These are phyloP conservation scores for Mycena alexandri DNA, from an alignment of 768 basidiomycete species.

Conservation along the genomic window DNA sequence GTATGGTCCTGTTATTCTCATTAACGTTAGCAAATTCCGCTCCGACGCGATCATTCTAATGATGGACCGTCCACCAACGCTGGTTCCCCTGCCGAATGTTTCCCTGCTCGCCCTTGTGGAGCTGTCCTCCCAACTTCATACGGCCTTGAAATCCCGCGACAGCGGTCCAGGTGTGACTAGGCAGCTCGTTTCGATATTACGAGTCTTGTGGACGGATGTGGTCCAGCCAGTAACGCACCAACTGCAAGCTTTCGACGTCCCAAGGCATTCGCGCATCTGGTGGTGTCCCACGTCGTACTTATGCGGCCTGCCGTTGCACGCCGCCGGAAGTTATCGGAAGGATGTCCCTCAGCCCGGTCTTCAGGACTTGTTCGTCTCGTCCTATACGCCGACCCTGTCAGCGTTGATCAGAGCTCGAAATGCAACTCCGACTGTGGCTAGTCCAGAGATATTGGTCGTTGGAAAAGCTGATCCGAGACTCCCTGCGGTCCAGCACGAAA, in stretches of 20 bases:
- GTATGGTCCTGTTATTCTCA: slow-evolving; percentile 8
- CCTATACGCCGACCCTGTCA: slow-evolving; percentile 46
- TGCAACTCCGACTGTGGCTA: neutral
- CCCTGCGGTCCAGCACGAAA: slow-evolving; percentile 24
- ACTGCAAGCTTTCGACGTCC: slow-evolving; percentile 18
- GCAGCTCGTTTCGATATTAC: slow-evolving; percentile 18
- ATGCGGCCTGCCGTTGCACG: slow-evolving; percentile 46
- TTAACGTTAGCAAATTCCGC: slow-evolving; percentile 23
- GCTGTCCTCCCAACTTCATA: neutral
- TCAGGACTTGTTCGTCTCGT: slow-evolving; percentile 46
- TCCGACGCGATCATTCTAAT: slow-evolving; percentile 44
- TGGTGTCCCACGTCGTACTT: slow-evolving; percentile 44
- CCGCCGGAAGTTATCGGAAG: slow-evolving; percentile 38
- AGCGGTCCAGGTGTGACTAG: neutral
- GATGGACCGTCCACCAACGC: neutral
- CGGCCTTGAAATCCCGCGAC: neutral
- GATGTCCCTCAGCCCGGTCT: slow-evolving; percentile 11
- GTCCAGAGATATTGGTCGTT: slow-evolving; percentile 12
- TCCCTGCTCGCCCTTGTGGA: neutral
- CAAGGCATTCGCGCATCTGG: slow-evolving; percentile 35
- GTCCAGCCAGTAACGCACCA: slow-evolving; percentile 42
- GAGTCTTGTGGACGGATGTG: slow-evolving; percentile 44
- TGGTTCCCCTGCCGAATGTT: slow-evolving; percentile 11
- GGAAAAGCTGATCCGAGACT: slow-evolving; percentile 18
- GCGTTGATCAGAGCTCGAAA: slow-evolving; percentile 43